Percentiles rank a stretch among this genome's conserved stretches.
These are phyloP conservation scores for Dictyostelium capitatum DNA, from an alignment of 78 protist genomes.

Conservation along the genomic window DNA sequence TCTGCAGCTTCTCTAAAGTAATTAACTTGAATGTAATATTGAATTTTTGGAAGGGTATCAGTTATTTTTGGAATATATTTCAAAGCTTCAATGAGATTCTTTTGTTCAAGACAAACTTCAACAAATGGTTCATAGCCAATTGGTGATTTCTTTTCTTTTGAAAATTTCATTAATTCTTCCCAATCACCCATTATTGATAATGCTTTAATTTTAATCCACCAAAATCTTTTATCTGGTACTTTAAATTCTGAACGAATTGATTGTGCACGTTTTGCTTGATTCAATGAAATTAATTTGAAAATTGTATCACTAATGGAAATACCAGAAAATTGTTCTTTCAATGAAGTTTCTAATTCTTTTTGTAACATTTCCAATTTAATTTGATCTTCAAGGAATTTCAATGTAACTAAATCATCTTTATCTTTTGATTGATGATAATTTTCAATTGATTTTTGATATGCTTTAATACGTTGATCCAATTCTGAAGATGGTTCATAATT, in stretches of 20 bases:
- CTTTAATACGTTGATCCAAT: constrained; percentile 22
- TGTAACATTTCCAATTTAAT: constrained; percentile 67
- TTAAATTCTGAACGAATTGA: constrained; percentile 53
- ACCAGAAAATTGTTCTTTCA: constrained; percentile 15
- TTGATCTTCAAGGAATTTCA: constrained; percentile 76
- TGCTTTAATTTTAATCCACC: constrained; percentile 86
- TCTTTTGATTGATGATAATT: constrained; percentile 18
- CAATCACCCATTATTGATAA: constrained; percentile 37
- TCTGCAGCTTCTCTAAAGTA: constrained; percentile 79
- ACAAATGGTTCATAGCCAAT: constrained; percentile 87
- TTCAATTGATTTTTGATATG: not conserved
- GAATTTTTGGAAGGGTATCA: constrained; percentile 41
- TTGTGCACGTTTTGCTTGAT: constrained; percentile 23
- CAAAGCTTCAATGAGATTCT: constrained; percentile 49
- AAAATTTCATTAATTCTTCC: constrained; percentile 50
- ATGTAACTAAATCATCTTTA: constrained; percentile 40
- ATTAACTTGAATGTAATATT: constrained; percentile 56
- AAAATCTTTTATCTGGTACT: constrained; percentile 79
- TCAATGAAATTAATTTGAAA: constrained; percentile 34
- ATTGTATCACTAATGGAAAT: constrained; percentile 66
- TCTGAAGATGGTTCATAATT: not conserved
- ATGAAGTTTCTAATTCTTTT: constrained; percentile 67
- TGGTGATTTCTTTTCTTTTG: constrained; percentile 84
- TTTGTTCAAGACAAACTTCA: constrained; percentile 67
- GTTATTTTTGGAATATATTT: constrained; percentile 77